phyloP scores from a whole-genome alignment of 2,329 filamentous ascomycete genomes.

The Cladosporium phlei region DNA sequence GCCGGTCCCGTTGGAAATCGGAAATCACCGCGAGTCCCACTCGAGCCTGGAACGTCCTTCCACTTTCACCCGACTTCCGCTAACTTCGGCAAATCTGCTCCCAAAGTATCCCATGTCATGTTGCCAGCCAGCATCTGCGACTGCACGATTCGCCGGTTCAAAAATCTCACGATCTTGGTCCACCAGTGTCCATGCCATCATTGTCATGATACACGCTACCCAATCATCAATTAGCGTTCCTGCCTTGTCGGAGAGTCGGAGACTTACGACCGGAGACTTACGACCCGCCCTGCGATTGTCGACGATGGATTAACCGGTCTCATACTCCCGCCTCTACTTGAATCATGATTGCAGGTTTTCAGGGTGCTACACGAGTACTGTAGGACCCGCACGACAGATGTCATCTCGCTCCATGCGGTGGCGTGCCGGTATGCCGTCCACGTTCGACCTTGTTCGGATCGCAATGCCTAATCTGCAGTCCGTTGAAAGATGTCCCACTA shows the following conservation, averaged over 20 bases:
- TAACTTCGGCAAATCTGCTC: slow-evolving; percentile 8
- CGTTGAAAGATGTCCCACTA: no score
- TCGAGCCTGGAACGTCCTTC: slow-evolving; percentile 1
- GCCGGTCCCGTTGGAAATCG: slow-evolving; percentile 1
- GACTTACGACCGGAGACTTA: neutral
- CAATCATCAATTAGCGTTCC: no score
- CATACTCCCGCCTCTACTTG: neutral
- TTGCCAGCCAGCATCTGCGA: no score
- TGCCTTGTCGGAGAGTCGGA: no score
- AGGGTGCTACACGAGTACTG: neutral
- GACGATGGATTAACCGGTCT: neutral
- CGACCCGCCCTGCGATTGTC: neutral
- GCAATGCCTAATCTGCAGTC: slow-evolving; percentile 1
- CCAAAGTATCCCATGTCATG: no score
- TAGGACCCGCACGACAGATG: neutral
- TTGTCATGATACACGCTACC: no score
- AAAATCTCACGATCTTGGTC: no score
- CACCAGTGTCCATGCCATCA: no score
- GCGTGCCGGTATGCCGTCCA: slow-evolving; percentile 3
- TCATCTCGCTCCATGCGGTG: slow-evolving; percentile 1
- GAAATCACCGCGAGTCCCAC: slow-evolving; percentile 4
- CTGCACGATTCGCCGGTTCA: no score
- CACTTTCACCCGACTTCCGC: slow-evolving; percentile 5
- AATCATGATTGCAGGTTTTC: neutral
- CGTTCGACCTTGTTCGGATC: neutral